Conservation (phyloP, 2,329 filamentous ascomycete genomes). For the Xylaria sp. region DNA sequence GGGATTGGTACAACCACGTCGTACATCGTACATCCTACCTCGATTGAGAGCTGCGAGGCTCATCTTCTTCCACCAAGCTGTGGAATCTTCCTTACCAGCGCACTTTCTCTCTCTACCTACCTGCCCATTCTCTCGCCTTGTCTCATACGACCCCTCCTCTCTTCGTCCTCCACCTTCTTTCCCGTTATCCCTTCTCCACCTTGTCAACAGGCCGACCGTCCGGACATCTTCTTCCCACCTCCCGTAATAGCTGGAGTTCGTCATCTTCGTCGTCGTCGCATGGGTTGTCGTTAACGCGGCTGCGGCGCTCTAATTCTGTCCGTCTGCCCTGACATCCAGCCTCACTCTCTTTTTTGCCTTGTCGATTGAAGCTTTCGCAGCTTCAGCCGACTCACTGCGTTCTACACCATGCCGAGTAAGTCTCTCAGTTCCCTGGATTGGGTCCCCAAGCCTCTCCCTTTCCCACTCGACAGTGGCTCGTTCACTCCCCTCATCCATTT, state of each 20-base stretch:
- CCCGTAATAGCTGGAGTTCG: not conserved
- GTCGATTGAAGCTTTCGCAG: conserved; percentile 13
- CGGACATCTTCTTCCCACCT: not conserved
- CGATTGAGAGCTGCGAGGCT: conserved; percentile 9
- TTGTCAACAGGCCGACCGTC: not conserved
- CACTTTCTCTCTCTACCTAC: not conserved
- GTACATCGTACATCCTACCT: not conserved
- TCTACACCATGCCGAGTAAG: conserved; percentile 30
- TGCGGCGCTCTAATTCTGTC: conserved; percentile 7
- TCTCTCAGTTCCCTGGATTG: conserved; percentile 6
- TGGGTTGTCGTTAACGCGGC: conserved; percentile 12
- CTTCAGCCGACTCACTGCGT: conserved; percentile 9
- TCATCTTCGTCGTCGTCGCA: conserved; percentile 5
- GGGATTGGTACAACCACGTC: not conserved
- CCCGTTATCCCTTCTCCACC: conserved; percentile 6
- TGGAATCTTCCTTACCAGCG: conserved; percentile 6
- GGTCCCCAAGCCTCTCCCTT: not conserved
- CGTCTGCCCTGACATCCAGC: not conserved
- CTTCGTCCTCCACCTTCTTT: not conserved
- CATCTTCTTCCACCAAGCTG: conserved; percentile 1
- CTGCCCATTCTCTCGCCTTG: not conserved
- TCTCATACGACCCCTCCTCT: not conserved
- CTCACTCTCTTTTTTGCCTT: not conserved
- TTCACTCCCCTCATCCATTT: not conserved
- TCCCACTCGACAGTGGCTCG: not conserved